phyloP scores from a whole-genome alignment of 352 stramenopile genomes.

The Blastocystis hominis region DNA sequence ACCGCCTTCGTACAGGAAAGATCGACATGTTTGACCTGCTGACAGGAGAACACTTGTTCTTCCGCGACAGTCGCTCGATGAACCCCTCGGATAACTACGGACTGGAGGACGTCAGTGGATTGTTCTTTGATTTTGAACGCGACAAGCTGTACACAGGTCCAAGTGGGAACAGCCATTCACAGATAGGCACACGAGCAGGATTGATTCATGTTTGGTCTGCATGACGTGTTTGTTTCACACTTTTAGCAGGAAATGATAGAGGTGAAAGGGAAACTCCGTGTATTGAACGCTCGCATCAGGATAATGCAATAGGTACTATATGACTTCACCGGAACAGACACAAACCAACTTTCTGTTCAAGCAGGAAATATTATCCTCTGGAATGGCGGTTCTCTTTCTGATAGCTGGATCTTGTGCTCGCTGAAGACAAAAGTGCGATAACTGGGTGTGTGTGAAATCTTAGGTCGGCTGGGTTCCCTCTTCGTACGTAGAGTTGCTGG shows the following conservation, averaged over 20 bases:
- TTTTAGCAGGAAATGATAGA: not conserved
- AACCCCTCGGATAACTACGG: conserved; percentile 28
- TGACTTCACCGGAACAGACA: not conserved
- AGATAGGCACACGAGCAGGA: not conserved
- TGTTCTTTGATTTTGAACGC: not conserved
- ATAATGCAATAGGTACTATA: not conserved
- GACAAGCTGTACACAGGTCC: conserved; percentile 14
- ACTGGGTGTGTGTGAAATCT: not conserved
- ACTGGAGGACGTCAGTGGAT: conserved; percentile 15
- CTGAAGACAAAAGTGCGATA: not conserved
- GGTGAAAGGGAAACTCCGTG: not conserved
- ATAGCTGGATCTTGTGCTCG: conserved; percentile 37
- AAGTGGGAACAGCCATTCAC: not conserved
- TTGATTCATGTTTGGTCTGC: not conserved
- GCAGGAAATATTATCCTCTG: not conserved
- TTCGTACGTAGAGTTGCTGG: not conserved
- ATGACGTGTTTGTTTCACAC: not conserved
- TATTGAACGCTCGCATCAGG: not conserved
- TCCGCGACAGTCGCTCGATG: not conserved
- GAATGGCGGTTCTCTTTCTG: not conserved
- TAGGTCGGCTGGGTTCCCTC: conserved; percentile 31
- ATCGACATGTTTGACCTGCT: conserved; percentile 23
- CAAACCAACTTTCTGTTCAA: not conserved
- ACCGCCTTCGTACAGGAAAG: conserved; percentile 15
- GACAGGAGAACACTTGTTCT: not conserved